Evolutionary conservation across 2,329 filamentous ascomycete genomes (phyloP).

Genomic region (Eutypella sp.): DNA sequence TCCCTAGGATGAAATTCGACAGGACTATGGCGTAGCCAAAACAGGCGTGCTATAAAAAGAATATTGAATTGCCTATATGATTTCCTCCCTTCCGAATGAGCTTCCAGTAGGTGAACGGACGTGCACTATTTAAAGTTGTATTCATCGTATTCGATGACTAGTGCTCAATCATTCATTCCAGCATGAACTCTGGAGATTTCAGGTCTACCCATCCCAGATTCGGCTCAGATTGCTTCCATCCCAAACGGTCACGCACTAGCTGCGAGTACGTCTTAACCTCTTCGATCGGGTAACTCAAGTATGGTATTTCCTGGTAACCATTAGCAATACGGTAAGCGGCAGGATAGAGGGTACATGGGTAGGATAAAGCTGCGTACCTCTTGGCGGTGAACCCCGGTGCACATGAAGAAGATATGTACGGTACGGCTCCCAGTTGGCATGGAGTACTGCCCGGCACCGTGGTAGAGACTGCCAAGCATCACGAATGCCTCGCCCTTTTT

Average conservation of each 20-base stretch:
- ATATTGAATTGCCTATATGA: no score
- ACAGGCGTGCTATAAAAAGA: no score
- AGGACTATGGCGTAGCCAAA: no score
- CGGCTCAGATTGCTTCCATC: slow-evolving; percentile 35
- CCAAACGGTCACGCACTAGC: slow-evolving; percentile 31
- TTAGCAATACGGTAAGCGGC: neutral
- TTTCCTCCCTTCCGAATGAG: no score
- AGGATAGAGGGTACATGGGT: neutral
- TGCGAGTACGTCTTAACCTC: slow-evolving; percentile 33
- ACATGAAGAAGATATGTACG: slow-evolving; percentile 35
- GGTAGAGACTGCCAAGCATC: slow-evolving; percentile 34
- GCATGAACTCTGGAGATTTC: slow-evolving; percentile 29
- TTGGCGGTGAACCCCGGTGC: slow-evolving; percentile 30
- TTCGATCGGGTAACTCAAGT: slow-evolving; percentile 30
- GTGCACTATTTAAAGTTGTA: no score
- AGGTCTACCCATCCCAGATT: slow-evolving; percentile 37
- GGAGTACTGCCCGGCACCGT: slow-evolving; percentile 29
- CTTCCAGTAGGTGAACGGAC: no score
- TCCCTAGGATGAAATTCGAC: no score
- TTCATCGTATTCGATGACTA: no score
- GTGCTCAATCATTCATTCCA: neutral
- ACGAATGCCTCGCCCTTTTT: slow-evolving; percentile 32
- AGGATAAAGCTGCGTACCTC: neutral
- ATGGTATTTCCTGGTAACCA: slow-evolving; percentile 25
- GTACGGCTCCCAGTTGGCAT: slow-evolving; percentile 25